Conservation (phyloP, 164 flowering plant genomes). For the Brasenia schreberi region DNA sequence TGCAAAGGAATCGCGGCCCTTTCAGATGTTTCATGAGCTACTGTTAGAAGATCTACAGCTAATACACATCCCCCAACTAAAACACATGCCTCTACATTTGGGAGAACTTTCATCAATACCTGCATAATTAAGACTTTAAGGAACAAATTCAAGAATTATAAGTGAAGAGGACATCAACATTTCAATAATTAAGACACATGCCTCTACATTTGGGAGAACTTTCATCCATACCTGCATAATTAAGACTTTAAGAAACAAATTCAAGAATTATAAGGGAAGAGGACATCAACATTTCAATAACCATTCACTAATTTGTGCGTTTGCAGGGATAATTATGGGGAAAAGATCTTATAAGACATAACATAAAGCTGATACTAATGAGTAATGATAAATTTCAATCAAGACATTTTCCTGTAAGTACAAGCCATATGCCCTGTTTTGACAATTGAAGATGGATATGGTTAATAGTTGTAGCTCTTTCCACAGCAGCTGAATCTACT, state of each 20-base stretch:
- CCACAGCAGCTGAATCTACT: too few species aligned
- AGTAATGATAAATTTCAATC: too few species aligned
- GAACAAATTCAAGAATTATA: background rate
- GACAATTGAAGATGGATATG: too few species aligned
- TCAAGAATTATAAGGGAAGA: too few species aligned
- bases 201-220: conserved; percentile 79
- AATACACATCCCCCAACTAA: conserved; percentile 97
- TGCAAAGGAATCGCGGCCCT: conserved; percentile 95
- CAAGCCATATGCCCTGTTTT: too few species aligned
- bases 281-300: background rate
- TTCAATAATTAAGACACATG: conserved; percentile 47
- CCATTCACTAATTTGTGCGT: too few species aligned
- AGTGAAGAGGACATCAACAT: background rate
- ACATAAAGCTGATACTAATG: too few species aligned
- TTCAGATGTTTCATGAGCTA: conserved; percentile 90
- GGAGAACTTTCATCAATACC: conserved; percentile 82
- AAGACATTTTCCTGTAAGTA: too few species aligned
- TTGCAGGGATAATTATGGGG: too few species aligned
- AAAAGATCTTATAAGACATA: too few species aligned
- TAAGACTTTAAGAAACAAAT: background rate
- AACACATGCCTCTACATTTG: conserved; percentile 94
- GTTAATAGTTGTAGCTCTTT: too few species aligned
- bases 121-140: conserved; percentile 17
- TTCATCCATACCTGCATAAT: conserved; percentile 75
- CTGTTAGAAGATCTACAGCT: conserved; percentile 90